Percentiles rank a stretch among this genome's conserved stretches.
These are phyloP conservation scores for Arctostaphylos glauca DNA, from an alignment of 148 eudicot genomes.

Conservation along the genomic window DNA sequence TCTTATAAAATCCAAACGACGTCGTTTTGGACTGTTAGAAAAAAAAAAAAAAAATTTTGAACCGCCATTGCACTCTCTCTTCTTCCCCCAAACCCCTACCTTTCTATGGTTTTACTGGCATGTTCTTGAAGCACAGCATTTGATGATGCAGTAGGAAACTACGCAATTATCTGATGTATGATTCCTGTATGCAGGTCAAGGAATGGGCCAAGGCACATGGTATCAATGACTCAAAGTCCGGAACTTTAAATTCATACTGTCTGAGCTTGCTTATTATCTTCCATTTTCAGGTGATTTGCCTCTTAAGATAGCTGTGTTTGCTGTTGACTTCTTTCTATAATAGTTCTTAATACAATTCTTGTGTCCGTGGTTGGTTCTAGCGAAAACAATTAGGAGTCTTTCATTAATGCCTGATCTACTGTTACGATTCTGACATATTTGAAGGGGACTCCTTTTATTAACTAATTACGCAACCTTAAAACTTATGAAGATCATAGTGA, in stretches of 20 bases:
- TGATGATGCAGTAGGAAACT: constrained; percentile 8
- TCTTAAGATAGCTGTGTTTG: neutral
- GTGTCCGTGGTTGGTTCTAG: neutral
- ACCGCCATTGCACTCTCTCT: neutral
- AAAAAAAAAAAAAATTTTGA: too few relatives aligned
- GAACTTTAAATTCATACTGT: constrained; percentile 80
- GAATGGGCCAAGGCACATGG: constrained; percentile 94
- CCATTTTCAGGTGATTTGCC: constrained; percentile 80
- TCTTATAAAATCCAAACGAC: too few relatives aligned
- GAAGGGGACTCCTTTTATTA: neutral
- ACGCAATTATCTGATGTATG: constrained; percentile 15
- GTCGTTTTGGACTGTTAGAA: too few relatives aligned
- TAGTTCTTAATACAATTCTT: neutral
- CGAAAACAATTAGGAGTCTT: neutral
- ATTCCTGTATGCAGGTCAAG: constrained; percentile 64
- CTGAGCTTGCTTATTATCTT: constrained; percentile 79
- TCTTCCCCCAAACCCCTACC: too few relatives aligned
- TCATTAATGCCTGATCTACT: constrained; percentile 7
- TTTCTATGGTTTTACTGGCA: constrained; percentile 76
- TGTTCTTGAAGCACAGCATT: constrained; percentile 19
- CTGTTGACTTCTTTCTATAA: neutral
- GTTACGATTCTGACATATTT: neutral
- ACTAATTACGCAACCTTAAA: neutral
- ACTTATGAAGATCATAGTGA: neutral
- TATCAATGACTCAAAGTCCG: constrained; percentile 72